Evolutionary conservation across 768 basidiomycete genomes (phyloP).

Genomic region (Candolleomyces eurysporus): DNA sequence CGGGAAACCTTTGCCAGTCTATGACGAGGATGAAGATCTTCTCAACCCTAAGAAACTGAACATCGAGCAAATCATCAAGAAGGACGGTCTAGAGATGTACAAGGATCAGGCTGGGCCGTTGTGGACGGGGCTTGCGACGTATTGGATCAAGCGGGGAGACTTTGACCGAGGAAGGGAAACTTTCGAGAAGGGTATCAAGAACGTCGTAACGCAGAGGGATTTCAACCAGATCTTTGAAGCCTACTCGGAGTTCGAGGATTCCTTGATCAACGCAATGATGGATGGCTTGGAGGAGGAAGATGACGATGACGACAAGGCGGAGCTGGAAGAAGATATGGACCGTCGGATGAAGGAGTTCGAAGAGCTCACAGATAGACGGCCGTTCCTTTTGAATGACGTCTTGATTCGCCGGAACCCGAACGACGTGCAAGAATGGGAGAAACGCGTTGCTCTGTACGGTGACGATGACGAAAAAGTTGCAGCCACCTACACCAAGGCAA

Average conservation of each 20-base stretch:
- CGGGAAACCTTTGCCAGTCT: conserved; percentile 47
- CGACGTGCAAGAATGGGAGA: conserved; percentile 99
- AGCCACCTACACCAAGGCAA: conserved; percentile 87
- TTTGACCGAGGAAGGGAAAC: conserved; percentile 87
- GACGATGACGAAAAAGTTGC: conserved; percentile 94
- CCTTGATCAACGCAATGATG: conserved; percentile 88
- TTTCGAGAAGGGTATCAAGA: conserved; percentile 83
- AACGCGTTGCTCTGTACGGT: conserved; percentile 89
- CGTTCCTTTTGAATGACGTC: conserved; percentile 96
- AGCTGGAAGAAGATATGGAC: conserved; percentile 84
- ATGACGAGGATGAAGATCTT: conserved; percentile 86
- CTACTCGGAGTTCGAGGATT: conserved; percentile 92
- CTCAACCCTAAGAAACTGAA: conserved; percentile 68
- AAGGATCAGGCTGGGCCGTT: conserved; percentile 96
- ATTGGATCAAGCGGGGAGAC: conserved; percentile 97
- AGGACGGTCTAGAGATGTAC: conserved; percentile 86
- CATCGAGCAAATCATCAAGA: conserved; percentile 79
- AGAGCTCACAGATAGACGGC: conserved; percentile 89
- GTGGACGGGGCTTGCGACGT: conserved; percentile 95
- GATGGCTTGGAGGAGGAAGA: conserved; percentile 80
- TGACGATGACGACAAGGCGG: conserved; percentile 75
- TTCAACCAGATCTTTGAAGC: conserved; percentile 98
- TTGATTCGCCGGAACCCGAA: conserved; percentile 90
- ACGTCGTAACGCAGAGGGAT: conserved; percentile 90
- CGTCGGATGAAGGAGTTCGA: conserved; percentile 90